These are phyloP conservation scores for Ceratobasidium sp. DNA, from an alignment of 1,284 basidiomycete genomes.

Conservation along the genomic window DNA sequence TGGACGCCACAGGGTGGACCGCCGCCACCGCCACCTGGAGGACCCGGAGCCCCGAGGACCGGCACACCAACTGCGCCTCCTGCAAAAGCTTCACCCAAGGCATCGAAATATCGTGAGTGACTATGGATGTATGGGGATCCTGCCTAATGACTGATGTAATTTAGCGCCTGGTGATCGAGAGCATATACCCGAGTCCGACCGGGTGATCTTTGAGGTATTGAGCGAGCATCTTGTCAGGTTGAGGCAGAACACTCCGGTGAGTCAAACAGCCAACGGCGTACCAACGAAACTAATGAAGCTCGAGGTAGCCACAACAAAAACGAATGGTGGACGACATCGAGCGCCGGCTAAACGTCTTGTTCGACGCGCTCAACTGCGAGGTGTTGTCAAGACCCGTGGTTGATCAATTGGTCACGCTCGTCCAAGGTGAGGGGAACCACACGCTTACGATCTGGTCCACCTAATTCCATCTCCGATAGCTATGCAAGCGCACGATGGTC, in stretches of 20 bases:
- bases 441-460: conserved; percentile 29
- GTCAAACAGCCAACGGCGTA: conserved; percentile 52
- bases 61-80: conserved; percentile 54
- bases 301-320: conserved; percentile 76
- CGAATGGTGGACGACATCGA: conserved; percentile 90
- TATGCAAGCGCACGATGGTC: conserved; percentile 76
- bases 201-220: conserved; percentile 76
- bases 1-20: conserved; percentile 46
- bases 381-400: conserved; percentile 78
- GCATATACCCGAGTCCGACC: conserved; percentile 82
- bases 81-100: conserved; percentile 59
- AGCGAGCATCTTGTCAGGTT: conserved; percentile 69
- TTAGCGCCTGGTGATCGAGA: conserved; percentile 88
- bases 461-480: conserved; percentile 59
- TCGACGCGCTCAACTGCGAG: conserved; percentile 93
- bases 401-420: conserved; percentile 73
- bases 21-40: conserved; percentile 50
- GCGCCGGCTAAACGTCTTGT: conserved; percentile 84
- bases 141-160: conserved; percentile 52
- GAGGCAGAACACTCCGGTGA: conserved; percentile 76
- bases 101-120: conserved; percentile 84
- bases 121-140: conserved; percentile 55
- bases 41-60: conserved; percentile 55
- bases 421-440: conserved; percentile 65
- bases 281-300: conserved; percentile 44